Evolutionary conservation across 2,329 filamentous ascomycete species (phyloP).

Genomic region (Aspergillus chevalieri): DNA sequence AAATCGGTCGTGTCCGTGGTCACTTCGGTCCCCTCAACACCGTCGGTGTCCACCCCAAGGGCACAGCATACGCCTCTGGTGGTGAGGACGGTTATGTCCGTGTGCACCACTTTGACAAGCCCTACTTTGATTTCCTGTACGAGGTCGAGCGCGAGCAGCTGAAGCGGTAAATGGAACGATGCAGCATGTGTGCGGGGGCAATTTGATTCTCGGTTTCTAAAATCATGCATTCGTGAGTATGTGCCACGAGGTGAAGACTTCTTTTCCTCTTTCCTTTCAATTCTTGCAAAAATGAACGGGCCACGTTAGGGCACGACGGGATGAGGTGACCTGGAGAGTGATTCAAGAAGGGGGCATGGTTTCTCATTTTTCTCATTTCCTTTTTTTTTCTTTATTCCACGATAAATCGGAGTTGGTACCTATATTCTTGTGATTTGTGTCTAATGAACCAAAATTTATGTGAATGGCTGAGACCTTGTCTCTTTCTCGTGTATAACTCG

Average conservation of each 20-base stretch:
- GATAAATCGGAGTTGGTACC: slow-evolving; percentile 37
- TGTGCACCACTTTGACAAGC: slow-evolving; percentile 97
- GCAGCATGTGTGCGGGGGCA: neutral
- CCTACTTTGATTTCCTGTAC: slow-evolving; percentile 97
- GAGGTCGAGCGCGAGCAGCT: slow-evolving; percentile 86
- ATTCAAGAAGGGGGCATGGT: slow-evolving; percentile 21
- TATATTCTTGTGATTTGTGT: slow-evolving; percentile 22
- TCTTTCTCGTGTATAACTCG: neutral
- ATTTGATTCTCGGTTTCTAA: slow-evolving; percentile 14
- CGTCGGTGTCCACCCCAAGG: slow-evolving; percentile 84
- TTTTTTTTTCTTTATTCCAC: slow-evolving; percentile 32
- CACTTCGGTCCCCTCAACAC: slow-evolving; percentile 98
- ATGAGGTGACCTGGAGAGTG: slow-evolving; percentile 24
- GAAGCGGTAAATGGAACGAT: slow-evolving; percentile 33
- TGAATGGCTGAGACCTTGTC: no score
- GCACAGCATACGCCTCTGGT: slow-evolving; percentile 87
- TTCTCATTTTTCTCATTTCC: slow-evolving; percentile 15
- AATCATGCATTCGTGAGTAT: slow-evolving; percentile 28
- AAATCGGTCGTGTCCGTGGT: slow-evolving; percentile 92
- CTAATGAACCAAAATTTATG: slow-evolving; percentile 29
- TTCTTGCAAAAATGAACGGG: slow-evolving; percentile 9
- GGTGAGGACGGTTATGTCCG: slow-evolving; percentile 98
- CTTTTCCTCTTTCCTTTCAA: slow-evolving; percentile 1
- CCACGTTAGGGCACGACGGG: slow-evolving; percentile 20
- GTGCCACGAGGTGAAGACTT: slow-evolving; percentile 31